These are phyloP conservation scores for Chaetomium sp. DNA, from an alignment of 2,329 filamentous ascomycete species.

Conservation along the genomic window DNA sequence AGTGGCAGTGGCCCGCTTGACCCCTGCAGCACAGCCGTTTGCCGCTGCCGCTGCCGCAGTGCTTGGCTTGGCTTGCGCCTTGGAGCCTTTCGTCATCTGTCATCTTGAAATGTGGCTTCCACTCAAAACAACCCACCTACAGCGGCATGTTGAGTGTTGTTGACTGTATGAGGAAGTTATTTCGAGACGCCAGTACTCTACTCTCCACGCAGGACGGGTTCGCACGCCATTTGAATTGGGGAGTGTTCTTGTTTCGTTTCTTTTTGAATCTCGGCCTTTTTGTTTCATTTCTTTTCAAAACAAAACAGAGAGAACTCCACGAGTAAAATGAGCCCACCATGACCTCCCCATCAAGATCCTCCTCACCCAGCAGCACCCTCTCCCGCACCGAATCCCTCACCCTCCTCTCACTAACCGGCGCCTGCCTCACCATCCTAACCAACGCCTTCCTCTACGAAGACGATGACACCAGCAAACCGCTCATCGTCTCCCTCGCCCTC, in stretches of 20 bases:
- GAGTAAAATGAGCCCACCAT: slow-evolving; percentile 1
- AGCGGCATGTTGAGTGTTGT: too few relatives aligned
- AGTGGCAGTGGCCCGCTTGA: background rate
- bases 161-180: background rate
- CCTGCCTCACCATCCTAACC: slow-evolving; percentile 65
- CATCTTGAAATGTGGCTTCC: slow-evolving; percentile 10
- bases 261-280: too few relatives aligned
- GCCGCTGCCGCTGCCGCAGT: too few relatives aligned
- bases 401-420: slow-evolving; percentile 57
- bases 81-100: slow-evolving; percentile 5
- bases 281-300: too few relatives aligned
- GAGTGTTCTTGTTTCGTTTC: background rate
- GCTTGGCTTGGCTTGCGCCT: background rate
- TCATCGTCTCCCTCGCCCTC: slow-evolving; percentile 82
- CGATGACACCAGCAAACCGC: slow-evolving; percentile 66
- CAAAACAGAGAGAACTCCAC: background rate
- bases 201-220: background rate
- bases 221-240: background rate
- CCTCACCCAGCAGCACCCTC: slow-evolving; percentile 28
- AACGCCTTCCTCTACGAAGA: slow-evolving; percentile 65
- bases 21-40: background rate
- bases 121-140: background rate
- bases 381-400: slow-evolving; percentile 47
- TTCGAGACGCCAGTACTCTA: background rate
- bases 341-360: slow-evolving; percentile 15